Base-by-base conservation (phyloP, 2,329 filamentous ascomycete species). In the Colletotrichum tofieldiae region DNA sequence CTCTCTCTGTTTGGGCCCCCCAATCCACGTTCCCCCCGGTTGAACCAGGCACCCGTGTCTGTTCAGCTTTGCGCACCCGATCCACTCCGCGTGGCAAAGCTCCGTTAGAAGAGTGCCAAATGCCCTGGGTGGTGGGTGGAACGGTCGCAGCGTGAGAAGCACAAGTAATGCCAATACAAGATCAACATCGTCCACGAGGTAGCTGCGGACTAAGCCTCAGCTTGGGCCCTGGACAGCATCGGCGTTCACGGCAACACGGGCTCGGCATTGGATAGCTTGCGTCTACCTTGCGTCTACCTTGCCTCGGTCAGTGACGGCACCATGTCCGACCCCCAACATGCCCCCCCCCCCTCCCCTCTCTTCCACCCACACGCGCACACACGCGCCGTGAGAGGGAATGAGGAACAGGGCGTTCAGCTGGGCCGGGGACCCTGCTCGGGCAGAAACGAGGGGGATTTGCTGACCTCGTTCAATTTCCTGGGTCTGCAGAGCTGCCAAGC, bases 401-500 rank as follows among this genome's bases (percentile, higher is more conserved):
- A 32, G 43, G 58, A 47, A 59, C 47, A 51, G 65, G 69, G 56
- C 51, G 23, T 41, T 63, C 62, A 60, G 63, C 62, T 71, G 58
- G 11, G 58, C 51, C 23, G 47, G 66, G 52, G 60, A 39, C 37
- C 52, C 41, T 67, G 56, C 55, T 67, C 56, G 68, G 58, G 52
- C 37, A 73, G 67, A 64, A 67, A 54, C 52, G 58, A 63, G 64
- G 71, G 63, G 71, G 67, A 49, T 64, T 59, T 55, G 52, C 20
- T 45, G 67, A 71, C 64, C 63, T 67, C 29, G 35, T 43, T 72
- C 58, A 67, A 73, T 63, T 68, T 67, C 55, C 51, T 45, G 65
- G 72, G 65, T 61, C 60, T 60, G 65, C 29, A 71, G 61, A 60
- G 43, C 49, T 58, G 64, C 69, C 69, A 65, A 74, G 64, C 55